phyloP scores from a whole-genome alignment of 2,329 filamentous ascomycete genomes.

The Fonsecaea nubica region DNA sequence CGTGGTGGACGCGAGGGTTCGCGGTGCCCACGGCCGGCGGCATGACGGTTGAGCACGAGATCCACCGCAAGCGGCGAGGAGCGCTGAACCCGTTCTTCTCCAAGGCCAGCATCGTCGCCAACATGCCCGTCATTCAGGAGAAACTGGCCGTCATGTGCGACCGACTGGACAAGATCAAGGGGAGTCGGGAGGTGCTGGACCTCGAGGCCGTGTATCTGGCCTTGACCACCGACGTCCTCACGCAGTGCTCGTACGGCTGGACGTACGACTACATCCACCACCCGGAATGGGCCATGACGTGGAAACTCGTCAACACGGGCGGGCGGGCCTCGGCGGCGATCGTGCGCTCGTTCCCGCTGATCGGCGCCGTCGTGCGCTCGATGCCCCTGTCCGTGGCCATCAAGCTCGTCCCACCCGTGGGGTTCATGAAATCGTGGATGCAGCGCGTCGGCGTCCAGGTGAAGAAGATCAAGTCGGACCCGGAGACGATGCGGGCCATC shows the following conservation, averaged over 20 bases:
- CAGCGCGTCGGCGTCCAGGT: conserved; percentile 33
- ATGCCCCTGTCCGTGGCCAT: conserved; percentile 31
- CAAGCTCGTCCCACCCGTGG: conserved; percentile 28
- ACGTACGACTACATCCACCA: conserved; percentile 45
- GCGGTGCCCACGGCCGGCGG: conserved; percentile 29
- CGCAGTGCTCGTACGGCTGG: conserved; percentile 47
- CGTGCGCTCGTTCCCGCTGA: conserved; percentile 38
- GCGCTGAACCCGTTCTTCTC: conserved; percentile 56
- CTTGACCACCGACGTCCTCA: conserved; percentile 48
- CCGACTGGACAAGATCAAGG: conserved; percentile 29
- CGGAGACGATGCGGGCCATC: conserved; percentile 32
- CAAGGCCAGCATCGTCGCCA: conserved; percentile 45
- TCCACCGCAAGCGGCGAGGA: conserved; percentile 51
- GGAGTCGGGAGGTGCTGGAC: conserved; percentile 28
- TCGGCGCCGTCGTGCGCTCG: conserved; percentile 35
- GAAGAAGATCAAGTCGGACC: conserved; percentile 33
- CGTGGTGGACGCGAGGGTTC: conserved; percentile 29
- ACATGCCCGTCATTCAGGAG: conserved; percentile 48
- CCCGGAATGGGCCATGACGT: conserved; percentile 39
- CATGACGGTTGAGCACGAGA: conserved; percentile 48
- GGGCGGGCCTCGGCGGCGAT: conserved; percentile 31
- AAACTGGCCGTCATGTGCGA: conserved; percentile 36
- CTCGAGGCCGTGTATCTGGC: conserved; percentile 34
- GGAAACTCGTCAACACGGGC: conserved; percentile 36
- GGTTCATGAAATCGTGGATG: conserved; percentile 36